Evolutionary conservation across 192 early-diverging fungal species (phyloP), one percentile per base, ranked within the genome.

Genomic region (Linnemannia exigua): DNA sequence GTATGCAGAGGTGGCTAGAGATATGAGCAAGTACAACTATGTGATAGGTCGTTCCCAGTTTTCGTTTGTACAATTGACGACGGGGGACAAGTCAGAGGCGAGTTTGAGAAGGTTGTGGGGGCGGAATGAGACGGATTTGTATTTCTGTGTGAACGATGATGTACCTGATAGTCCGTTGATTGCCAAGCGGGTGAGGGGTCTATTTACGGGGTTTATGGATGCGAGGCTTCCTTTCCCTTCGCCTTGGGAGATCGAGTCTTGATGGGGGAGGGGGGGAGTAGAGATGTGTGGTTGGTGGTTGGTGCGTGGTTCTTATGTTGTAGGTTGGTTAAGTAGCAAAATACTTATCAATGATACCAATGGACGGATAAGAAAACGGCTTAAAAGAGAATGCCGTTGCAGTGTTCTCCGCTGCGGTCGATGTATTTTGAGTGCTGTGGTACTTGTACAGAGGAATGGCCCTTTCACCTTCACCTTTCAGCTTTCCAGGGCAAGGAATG

Each of bases 121-220:
- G 41, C 33, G 28, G 20, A n/a, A 48, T 47, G 25, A 79, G 36
- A 50, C 5, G 1, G 25, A 66, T n/a, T 3, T 61, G 52, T 85
- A 72, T 61, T 85, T 85, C 41, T 85, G 83, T 36, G 76, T 85
- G 69, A 85, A 85, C 44, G 83, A 85, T 51, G 77, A 85, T 67
- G 74, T 85, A 8, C 68, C 67, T 16, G 70, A 83, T 35, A 77
- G 67, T 66, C 71, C 61, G 6, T 35, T 74, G 67, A 77, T 83
- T 22, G 66, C 67, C 2, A 48, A 47, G 28, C 38, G 72, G 48
- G 81, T 83, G 5, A 44, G 37, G 31, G 44, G 31, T 0, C 19
- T 58, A 17, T 79, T 84, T 31, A 48, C 69, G 9, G 25, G 6
- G 7, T 84, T 84, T 25, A 58, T 84, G 67, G 25, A 79, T 20